These are phyloP conservation scores for Colletotrichum simmondsii DNA, from an alignment of 2,329 filamentous ascomycete genomes.

Conservation along the genomic window DNA sequence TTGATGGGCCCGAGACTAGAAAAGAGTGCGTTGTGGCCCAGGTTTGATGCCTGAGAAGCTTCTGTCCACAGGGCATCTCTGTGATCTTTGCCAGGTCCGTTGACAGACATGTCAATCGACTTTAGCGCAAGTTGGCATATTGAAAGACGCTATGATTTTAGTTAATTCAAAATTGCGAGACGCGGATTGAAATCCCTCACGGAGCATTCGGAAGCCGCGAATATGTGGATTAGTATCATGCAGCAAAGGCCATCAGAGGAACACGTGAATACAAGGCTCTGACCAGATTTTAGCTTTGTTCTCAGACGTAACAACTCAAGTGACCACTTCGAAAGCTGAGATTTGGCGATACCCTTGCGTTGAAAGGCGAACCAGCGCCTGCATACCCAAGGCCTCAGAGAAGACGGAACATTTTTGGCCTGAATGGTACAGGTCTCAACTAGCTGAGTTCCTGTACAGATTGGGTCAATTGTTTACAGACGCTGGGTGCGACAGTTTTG, in stretches of 20 bases:
- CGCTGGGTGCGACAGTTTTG: too few relatives aligned
- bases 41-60: too few relatives aligned
- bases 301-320: fast-evolving
- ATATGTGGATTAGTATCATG: neutral
- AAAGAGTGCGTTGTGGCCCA: too few relatives aligned
- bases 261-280: neutral
- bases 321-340: neutral
- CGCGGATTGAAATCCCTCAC: too few relatives aligned
- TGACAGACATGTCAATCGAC: neutral
- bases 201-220: too few relatives aligned
- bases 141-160: neutral
- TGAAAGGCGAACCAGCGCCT: too few relatives aligned
- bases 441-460: too few relatives aligned
- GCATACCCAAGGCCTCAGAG: fast-evolving
- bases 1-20: too few relatives aligned
- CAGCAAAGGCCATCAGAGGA: neutral
- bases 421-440: too few relatives aligned
- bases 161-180: too few relatives aligned
- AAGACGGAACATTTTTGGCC: too few relatives aligned
- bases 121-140: neutral
- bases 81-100: neutral
- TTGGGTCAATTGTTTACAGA: too few relatives aligned
- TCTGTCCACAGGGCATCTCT: neutral
- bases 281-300: neutral
- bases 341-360: neutral